Base-by-base conservation (phyloP, 371 early-diverging fungal species). In the Funneliformis caledonium region DNA sequence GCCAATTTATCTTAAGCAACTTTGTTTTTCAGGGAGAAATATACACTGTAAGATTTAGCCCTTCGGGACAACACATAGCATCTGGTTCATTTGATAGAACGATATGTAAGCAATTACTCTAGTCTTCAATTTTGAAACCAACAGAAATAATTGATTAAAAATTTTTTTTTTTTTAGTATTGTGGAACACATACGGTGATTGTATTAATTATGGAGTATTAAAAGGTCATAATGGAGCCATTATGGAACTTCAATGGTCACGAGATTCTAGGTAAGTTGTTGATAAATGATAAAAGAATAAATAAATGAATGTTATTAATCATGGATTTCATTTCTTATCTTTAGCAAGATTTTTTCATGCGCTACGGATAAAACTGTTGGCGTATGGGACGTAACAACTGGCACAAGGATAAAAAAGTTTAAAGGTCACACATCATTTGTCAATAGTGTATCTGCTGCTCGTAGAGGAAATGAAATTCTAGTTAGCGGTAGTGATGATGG, bases 181-280 rank as follows among this genome's bases (percentile, higher is more conserved):
- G 60, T 98, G 98, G 99, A 94, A 95, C 82, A 94, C 96, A 2
- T 95, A 94, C 83, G 96, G 96, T 12, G 97, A 96, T 52, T 93
- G 96, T 83, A 84, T 86, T 74, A 98, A 97, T 85, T 96, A 95
- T 84, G 94, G 94, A 7, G 86, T 94, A 26, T 85, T 97, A 77
- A 91, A 92, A 76, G 97, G 97, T 8, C 98, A 98, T 81, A 89
- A 87, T 56, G 95, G 96, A 50, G 91, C 96, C 1, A 87, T 98
- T 16, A 82, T 96, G 85, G 96, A 97, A 84, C 83, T 97, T 22
- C 93, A 95, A 79, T 98, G 97, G 98, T 94, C 96, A 72, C 86
- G 93, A 33, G 95, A 97, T 83, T 90, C 89, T 42, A 92, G 86
- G 93, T 92, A 88, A 67, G 31, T 65, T 59, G 10, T 37, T 4